Evolutionary conservation across 305 asterid species (phyloP), one percentile per base, ranked within the genome.

Genomic region (Fraxinus latifolia): DNA sequence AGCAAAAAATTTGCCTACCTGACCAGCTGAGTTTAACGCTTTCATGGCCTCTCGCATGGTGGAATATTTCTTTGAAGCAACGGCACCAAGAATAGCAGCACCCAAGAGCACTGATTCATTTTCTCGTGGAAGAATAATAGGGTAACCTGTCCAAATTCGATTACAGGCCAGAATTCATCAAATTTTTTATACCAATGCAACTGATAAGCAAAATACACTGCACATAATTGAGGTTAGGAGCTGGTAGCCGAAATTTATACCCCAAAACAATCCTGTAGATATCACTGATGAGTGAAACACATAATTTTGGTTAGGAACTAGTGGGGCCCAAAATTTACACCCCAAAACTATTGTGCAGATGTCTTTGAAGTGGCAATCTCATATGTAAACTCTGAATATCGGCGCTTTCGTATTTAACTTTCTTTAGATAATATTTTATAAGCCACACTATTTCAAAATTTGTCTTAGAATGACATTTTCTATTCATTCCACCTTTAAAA

Each of bases 31-130:
- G 82, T 91, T 96, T 65, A 96, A 84, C 71, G 97, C 93, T 87
- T 86, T 92, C 99, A 94, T 96, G 87, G 98, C 98, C 29, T 93
- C 94, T 77, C 88, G 88, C 32, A 94, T 81, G 0, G 93, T 89
- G 82, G 84, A 77, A 84, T 93, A 92, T 67, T 88, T 91, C 91
- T 94, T 92, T 27, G 99, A 91, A 81, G 99, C 99, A 83, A 96
- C 98, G 81, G 98, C 94, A 83, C 99, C 99, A 84, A 94, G 94
- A 86, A 94, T 96, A 78, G 99, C 95, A 88, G 99, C 97, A 82
- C 99, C 99, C 83, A 96, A 78, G 58, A 96, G 94, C 85, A 96
- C 99, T 0, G 99, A 86, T 80, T 96, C 98, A 77, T 91, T 96
- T 88, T 96, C 99, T 71, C 94, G 89, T 9, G 99, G 99, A 82